Evolutionary conservation across 192 early-diverging fungal genomes (phyloP).

Genomic region (Lunasporangiospora selenospora): DNA sequence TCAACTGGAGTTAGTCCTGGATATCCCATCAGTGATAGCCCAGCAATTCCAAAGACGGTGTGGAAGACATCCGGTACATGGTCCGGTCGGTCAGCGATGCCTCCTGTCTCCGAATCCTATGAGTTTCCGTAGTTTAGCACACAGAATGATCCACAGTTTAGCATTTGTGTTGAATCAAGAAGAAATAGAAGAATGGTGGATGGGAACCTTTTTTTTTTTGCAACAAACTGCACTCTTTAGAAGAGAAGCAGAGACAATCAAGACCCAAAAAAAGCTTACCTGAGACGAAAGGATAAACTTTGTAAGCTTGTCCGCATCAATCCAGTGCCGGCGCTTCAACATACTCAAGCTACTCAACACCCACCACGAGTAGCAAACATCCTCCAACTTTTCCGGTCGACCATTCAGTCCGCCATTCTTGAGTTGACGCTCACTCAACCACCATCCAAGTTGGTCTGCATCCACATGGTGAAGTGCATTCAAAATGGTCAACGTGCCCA

Average conservation of each 20-base stretch:
- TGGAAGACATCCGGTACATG: slow-evolving; percentile 97
- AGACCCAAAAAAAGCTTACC: too few species aligned
- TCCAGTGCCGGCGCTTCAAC: slow-evolving; percentile 85
- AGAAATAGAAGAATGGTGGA: too few species aligned
- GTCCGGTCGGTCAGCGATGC: slow-evolving; percentile 92
- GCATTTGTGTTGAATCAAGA: too few species aligned
- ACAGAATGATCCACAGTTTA: too few species aligned
- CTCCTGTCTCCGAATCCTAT: slow-evolving; percentile 82
- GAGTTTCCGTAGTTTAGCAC: too few species aligned
- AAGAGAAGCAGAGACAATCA: too few species aligned
- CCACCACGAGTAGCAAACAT: slow-evolving; percentile 99
- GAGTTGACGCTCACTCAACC: slow-evolving; percentile 95
- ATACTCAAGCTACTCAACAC: slow-evolving; percentile 88
- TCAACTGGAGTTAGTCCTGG: slow-evolving; percentile 78
- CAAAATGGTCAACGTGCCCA: slow-evolving; percentile 88
- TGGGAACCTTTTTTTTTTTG: too few species aligned
- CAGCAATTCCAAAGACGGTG: slow-evolving; percentile 93
- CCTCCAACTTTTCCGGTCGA: slow-evolving; percentile 94
- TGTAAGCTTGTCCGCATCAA: slow-evolving; percentile 74
- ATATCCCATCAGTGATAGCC: slow-evolving; percentile 86
- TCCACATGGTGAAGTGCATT: slow-evolving; percentile 81
- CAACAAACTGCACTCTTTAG: too few species aligned
- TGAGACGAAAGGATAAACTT: slow-evolving; percentile 86
- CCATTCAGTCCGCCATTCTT: slow-evolving; percentile 94
- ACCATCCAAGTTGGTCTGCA: slow-evolving; percentile 84